Evolutionary conservation across 345 rosid species (phyloP).

Genomic region (Melastoma malabathricum): DNA sequence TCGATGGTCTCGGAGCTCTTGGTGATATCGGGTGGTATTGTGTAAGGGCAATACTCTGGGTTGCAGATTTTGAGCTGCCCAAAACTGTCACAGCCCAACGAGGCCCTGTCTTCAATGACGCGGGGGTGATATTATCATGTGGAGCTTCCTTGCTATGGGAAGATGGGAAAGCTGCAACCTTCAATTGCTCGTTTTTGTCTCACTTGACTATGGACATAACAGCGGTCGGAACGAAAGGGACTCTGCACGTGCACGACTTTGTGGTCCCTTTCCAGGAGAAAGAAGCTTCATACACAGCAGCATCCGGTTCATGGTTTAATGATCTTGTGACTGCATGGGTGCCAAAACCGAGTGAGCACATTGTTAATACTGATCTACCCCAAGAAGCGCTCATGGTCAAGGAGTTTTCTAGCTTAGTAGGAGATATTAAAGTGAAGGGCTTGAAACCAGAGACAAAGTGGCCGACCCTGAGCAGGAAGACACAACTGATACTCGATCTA

Average conservation of each 20-base stretch:
- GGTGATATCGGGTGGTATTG: conserved; percentile 90
- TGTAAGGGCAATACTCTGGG: conserved; percentile 43
- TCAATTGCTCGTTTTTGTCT: conserved; percentile 62
- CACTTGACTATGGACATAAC: conserved; percentile 65
- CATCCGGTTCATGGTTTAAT: conserved; percentile 33
- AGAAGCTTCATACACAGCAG: conserved; percentile 31
- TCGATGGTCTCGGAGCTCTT: conserved; percentile 68
- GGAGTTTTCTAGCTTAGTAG: conserved; percentile 56
- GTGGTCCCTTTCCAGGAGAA: conserved; percentile 51
- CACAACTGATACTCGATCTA: conserved; percentile 55
- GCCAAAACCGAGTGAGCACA: conserved; percentile 27
- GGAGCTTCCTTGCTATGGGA: conserved; percentile 69
- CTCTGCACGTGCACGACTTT: conserved; percentile 50
- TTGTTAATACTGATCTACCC: conserved; percentile 31
- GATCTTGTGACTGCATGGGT: conserved; percentile 39
- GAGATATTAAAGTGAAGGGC: conserved; percentile 33
- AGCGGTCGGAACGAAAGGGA: conserved; percentile 50
- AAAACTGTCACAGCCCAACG: conserved; percentile 37
- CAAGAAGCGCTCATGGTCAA: conserved; percentile 75
- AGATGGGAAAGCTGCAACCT: conserved; percentile 45
- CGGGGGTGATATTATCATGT: conserved; percentile 53
- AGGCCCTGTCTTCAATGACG: conserved; percentile 37
- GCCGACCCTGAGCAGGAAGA: conserved; percentile 54
- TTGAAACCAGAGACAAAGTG: conserved; percentile 51
- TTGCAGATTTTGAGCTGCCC: conserved; percentile 48